Evolutionary conservation across 2,329 filamentous ascomycete species (phyloP).

Genomic region (Bisporella sp.): DNA sequence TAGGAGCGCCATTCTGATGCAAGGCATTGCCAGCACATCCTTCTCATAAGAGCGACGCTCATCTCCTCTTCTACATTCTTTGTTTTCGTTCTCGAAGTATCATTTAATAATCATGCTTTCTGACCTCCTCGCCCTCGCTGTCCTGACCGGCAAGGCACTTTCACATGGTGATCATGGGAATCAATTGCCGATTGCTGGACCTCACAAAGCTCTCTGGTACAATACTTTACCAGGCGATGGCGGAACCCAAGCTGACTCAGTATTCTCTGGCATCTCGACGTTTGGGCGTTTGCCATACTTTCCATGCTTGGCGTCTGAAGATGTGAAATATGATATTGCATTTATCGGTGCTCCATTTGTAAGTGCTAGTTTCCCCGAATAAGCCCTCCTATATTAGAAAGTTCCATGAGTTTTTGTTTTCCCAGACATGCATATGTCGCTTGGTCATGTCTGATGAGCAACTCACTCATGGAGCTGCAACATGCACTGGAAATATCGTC

Average conservation of each 20-base stretch:
- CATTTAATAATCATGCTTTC: conserved; percentile 19
- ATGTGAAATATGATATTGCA: conserved; percentile 74
- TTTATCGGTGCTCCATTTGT: conserved; percentile 57
- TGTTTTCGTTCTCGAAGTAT: background rate
- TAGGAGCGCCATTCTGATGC: background rate
- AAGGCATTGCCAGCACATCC: background rate
- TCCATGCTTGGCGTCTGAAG: conserved; percentile 64
- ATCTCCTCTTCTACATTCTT: background rate
- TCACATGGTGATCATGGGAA: conserved; percentile 85
- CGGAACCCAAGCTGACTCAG: conserved; percentile 80
- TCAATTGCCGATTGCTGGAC: conserved; percentile 41
- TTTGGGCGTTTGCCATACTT: conserved; percentile 75
- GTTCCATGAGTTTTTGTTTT: no score
- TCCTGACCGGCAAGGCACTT: conserved; percentile 58
- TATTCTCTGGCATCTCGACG: conserved; percentile 83
- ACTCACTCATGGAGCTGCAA: no score
- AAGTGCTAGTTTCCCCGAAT: background rate
- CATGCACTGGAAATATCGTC: conserved; percentile 6
- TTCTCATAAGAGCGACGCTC: background rate
- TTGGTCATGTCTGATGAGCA: no score
- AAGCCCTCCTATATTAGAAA: conserved; percentile 1
- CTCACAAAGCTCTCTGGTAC: conserved; percentile 73
- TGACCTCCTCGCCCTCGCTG: conserved; percentile 17
- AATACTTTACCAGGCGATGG: conserved; percentile 77
- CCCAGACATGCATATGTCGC: no score